A percentile compares a stretch with the other conserved stretches of the same genome.
Evolutionary conservation across 805 yeast species (phyloP).

Genomic region (Candida gorgasii): DNA sequence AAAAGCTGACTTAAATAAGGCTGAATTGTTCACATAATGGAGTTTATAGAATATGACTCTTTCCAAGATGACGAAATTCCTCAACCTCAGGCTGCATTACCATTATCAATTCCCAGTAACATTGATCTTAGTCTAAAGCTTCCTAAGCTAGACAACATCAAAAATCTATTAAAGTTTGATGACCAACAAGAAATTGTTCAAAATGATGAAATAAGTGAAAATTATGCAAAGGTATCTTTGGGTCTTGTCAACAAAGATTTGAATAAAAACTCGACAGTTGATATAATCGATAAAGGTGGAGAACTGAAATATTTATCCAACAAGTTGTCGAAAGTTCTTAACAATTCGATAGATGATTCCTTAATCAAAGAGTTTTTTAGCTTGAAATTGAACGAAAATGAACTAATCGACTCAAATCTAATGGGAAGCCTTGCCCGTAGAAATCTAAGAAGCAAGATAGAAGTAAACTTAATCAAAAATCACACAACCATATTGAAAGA

Average conservation of each 20-base stretch:
- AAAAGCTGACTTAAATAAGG: neutral
- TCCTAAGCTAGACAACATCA: constrained; percentile 33
- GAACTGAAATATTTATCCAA: constrained; percentile 27
- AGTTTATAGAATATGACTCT: constrained; percentile 42
- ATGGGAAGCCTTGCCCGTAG: constrained; percentile 63
- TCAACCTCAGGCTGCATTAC: constrained; percentile 45
- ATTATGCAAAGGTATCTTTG: constrained; percentile 51
- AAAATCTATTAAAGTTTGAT: constrained; percentile 29
- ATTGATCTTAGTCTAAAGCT: constrained; percentile 33
- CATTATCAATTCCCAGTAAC: constrained; percentile 39
- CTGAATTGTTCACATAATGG: constrained; percentile 26
- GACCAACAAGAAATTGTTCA: constrained; percentile 10
- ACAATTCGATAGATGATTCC: constrained; percentile 43
- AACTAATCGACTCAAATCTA: constrained; percentile 47
- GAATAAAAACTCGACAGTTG: neutral
- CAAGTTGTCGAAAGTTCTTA: constrained; percentile 52
- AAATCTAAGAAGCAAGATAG: constrained; percentile 59
- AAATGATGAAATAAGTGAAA: constrained; percentile 35
- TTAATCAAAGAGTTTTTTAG: constrained; percentile 34
- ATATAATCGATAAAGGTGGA: constrained; percentile 3
- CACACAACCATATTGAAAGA: constrained; percentile 42
- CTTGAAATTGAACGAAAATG: constrained; percentile 22
- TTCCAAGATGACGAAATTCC: constrained; percentile 32
- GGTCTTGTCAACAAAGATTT: constrained; percentile 22
- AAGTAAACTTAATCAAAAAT: constrained; percentile 56